A percentile compares a stretch with the other conserved stretches of the same genome.
These are phyloP conservation scores for Yamadazyma epiphylla DNA, from an alignment of 1,139 yeast genomes.

Conservation along the genomic window DNA sequence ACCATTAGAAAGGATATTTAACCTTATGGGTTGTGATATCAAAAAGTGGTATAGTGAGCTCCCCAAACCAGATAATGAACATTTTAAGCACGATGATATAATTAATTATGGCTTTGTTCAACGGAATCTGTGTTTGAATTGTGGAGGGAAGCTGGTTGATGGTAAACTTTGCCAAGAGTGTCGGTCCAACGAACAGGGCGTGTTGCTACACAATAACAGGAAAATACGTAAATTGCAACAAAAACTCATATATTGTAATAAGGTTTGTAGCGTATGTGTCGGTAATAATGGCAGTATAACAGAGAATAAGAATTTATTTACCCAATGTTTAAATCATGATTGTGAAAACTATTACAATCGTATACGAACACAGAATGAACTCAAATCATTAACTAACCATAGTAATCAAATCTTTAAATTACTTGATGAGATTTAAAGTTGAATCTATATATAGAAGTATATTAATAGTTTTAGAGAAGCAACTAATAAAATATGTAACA, in stretches of 20 bases:
- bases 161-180: constrained; percentile 21
- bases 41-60: constrained; percentile 74
- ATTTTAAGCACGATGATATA: constrained; percentile 6
- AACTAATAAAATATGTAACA: neutral
- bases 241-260: constrained; percentile 12
- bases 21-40: constrained; percentile 77
- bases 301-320: constrained; percentile 11
- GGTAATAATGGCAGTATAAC: constrained; percentile 15
- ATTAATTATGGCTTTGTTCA: constrained; percentile 14
- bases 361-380: constrained; percentile 15
- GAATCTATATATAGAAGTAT: too few relatives aligned
- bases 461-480: neutral
- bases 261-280: constrained; percentile 25
- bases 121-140: constrained; percentile 21
- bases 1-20: constrained; percentile 81
- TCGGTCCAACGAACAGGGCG: constrained; percentile 14
- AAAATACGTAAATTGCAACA: constrained; percentile 12
- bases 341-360: constrained; percentile 23
- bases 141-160: constrained; percentile 16
- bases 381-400: neutral
- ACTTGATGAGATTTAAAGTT: too few relatives aligned
- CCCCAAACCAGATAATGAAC: constrained; percentile 30
- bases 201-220: constrained; percentile 17
- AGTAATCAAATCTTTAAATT: neutral
- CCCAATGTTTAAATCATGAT: constrained; percentile 27